These are phyloP conservation scores for Trichomonas tenax DNA, from an alignment of 208 protist genomes.

Conservation along the genomic window DNA sequence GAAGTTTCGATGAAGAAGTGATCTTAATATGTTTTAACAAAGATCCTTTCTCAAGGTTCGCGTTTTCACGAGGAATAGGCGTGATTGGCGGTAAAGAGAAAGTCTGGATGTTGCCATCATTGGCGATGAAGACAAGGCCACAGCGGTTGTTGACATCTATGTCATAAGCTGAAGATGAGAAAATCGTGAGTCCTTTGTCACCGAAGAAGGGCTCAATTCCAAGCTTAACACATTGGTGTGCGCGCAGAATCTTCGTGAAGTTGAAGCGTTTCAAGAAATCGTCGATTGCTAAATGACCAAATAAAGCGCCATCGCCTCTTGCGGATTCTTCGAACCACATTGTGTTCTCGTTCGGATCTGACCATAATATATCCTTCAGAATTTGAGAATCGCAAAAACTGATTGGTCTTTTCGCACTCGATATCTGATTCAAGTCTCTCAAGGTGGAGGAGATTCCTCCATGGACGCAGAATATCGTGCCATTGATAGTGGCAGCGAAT, in stretches of 20 bases:
- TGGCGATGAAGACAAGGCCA: not conserved
- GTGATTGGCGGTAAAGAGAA: not conserved
- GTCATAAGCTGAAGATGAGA: not conserved
- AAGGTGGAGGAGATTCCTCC: not conserved
- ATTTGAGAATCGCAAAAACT: not conserved
- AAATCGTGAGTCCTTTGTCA: not conserved
- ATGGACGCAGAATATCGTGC: not conserved
- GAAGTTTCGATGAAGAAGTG: not conserved
- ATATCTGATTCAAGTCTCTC: not conserved
- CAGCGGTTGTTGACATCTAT: not conserved
- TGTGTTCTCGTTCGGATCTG: not conserved
- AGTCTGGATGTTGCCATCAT: not conserved
- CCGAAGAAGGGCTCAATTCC: not conserved
- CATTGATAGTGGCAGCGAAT: not conserved
- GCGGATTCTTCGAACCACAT: not conserved
- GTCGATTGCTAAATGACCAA: not conserved
- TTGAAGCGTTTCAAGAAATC: not conserved
- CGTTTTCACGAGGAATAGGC: not conserved
- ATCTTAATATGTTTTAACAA: not conserved
- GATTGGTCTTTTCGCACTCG: not conserved
- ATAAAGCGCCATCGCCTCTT: not conserved
- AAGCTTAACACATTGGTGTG: not conserved
- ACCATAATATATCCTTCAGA: not conserved
- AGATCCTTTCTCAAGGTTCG: not conserved
- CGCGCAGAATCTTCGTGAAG: not conserved